Conservation (phyloP, 495 filamentous ascomycete genomes). For the Annulohypoxylon moriforme region DNA sequence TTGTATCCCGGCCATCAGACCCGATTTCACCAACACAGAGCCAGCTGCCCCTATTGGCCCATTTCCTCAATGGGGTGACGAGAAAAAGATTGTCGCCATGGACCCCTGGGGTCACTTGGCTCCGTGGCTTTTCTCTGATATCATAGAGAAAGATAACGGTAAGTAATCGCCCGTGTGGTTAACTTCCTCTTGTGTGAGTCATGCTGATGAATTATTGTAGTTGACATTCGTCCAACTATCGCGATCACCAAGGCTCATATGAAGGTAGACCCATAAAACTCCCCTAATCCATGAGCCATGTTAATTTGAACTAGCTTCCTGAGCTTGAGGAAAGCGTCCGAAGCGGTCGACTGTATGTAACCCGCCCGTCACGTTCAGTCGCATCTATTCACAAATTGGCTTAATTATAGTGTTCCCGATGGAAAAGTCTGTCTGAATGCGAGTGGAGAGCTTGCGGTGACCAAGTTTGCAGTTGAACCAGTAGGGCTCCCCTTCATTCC, state of each 20-base stretch:
- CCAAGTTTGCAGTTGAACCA: slow-evolving; percentile 96
- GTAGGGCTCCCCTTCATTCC: slow-evolving; percentile 50
- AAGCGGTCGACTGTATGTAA: slow-evolving; percentile 71
- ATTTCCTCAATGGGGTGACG: slow-evolving; percentile 89
- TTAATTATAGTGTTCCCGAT: slow-evolving; percentile 71
- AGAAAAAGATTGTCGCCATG: slow-evolving; percentile 97
- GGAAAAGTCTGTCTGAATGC: slow-evolving; percentile 90
- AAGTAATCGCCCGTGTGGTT: slow-evolving; percentile 13
- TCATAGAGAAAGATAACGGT: slow-evolving; percentile 73
- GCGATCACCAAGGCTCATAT: slow-evolving; percentile 95
- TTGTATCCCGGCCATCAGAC: slow-evolving; percentile 51
- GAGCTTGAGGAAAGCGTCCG: slow-evolving; percentile 91
- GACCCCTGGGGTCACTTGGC: slow-evolving; percentile 92
- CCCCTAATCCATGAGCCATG: slow-evolving; percentile 2
- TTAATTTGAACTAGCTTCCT: slow-evolving; percentile 66
- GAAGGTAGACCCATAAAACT: slow-evolving; percentile 63
- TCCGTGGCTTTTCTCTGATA: slow-evolving; percentile 80
- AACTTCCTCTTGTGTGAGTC: background rate
- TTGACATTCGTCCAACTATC: slow-evolving; percentile 95
- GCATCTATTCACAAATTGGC: slow-evolving; percentile 39
- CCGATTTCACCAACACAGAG: slow-evolving; percentile 94
- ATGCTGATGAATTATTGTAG: slow-evolving; percentile 47
- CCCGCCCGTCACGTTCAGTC: background rate
- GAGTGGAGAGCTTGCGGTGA: slow-evolving; percentile 88
- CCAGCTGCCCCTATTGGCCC: slow-evolving; percentile 88